A percentile compares a stretch with the other conserved stretches of the same genome.
phyloP scores from a whole-genome alignment of 2,329 filamentous ascomycete species.

The Fusarium sulawesiense region DNA sequence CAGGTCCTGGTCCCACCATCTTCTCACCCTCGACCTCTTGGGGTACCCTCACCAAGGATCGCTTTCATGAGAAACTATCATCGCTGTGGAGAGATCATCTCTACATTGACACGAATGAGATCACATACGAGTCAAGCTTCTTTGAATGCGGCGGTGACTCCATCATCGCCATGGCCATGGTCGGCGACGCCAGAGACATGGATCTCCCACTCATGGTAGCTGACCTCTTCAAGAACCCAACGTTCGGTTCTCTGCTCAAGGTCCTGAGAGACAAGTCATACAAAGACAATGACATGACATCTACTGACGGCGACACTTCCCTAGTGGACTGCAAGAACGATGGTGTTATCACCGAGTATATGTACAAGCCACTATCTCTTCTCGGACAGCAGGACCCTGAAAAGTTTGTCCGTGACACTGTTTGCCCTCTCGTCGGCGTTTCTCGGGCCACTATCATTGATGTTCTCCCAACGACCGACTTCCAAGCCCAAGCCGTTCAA shows the following conservation, averaged over 20 bases:
- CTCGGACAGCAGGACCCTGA: slow-evolving; percentile 8
- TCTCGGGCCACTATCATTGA: slow-evolving; percentile 40
- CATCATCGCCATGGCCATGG: slow-evolving; percentile 42
- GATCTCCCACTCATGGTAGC: slow-evolving; percentile 33
- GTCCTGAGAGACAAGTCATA: slow-evolving; percentile 15
- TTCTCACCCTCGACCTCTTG: slow-evolving; percentile 16
- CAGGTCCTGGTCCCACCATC: slow-evolving; percentile 1
- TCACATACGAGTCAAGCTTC: slow-evolving; percentile 30
- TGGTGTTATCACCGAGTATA: not conserved
- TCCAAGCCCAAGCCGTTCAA: slow-evolving; percentile 28
- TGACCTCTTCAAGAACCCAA: slow-evolving; percentile 38
- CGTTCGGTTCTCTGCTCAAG: slow-evolving; percentile 26
- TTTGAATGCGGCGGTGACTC: slow-evolving; percentile 39
- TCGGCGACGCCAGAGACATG: slow-evolving; percentile 23
- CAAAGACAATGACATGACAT: slow-evolving; percentile 19
- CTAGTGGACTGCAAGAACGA: slow-evolving; percentile 5
- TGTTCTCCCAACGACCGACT: slow-evolving; percentile 39
- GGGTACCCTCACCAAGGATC: not conserved
- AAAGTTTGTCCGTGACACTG: slow-evolving; percentile 17
- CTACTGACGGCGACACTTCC: not conserved
- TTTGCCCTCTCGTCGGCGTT: slow-evolving; percentile 34
- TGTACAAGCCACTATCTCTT: slow-evolving; percentile 23
- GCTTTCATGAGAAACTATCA: slow-evolving; percentile 25
- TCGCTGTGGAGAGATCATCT: slow-evolving; percentile 27
- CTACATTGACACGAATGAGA: not conserved